Base-by-base conservation (phyloP, 257 asterid species). In the Solanum pinnatisectum region DNA sequence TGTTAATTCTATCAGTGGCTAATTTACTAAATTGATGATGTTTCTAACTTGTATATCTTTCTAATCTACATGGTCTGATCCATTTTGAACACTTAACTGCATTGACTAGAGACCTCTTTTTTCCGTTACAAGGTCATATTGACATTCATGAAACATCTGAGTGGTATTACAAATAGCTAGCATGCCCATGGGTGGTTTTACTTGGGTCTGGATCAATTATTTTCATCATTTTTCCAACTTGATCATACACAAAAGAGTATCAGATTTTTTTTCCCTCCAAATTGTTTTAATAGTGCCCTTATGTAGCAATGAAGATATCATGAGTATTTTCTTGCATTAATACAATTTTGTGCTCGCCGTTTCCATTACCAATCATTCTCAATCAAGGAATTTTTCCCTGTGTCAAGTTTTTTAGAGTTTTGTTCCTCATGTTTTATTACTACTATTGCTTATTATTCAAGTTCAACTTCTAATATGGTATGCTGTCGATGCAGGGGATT, bases 401-500 rank as follows among this genome's bases (percentile, higher is more conserved):
- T 46, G 36, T 49, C 12, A 30, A 5, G 67, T 3, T 52, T 42
- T 32, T 46, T 3, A 1, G 15, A 81, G 39, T 30, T 15, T 79
- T 46, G 42, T 81, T 27, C 27, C 39, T 44, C 42, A 9, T 46
- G 40, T 46, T 27, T 14, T 25, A 25, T 25, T 78, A 42, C 25
- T 78, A 42, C n/a, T 42, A 42, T 14, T 42, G 8, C 30, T 81
- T 82, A 82, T 46, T 30, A 20, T 49, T 82, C 42, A 33, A 22
- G 67, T 76, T 74, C 63, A 73, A 13, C 10, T 39, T 40, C 12
- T 76, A 44, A 42, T 40, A 11, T 16, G 42, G 59, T 52, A 84
- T 78, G 52, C 87, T 89, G 84, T 91, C 82, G 85, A 46, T 92
- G 82, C 94, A 95, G 98, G 98, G 99, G 86, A 87, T 95, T 32